phyloP scores from a whole-genome alignment of 768 basidiomycete genomes.

The Dictyophora rubrovolvata region DNA sequence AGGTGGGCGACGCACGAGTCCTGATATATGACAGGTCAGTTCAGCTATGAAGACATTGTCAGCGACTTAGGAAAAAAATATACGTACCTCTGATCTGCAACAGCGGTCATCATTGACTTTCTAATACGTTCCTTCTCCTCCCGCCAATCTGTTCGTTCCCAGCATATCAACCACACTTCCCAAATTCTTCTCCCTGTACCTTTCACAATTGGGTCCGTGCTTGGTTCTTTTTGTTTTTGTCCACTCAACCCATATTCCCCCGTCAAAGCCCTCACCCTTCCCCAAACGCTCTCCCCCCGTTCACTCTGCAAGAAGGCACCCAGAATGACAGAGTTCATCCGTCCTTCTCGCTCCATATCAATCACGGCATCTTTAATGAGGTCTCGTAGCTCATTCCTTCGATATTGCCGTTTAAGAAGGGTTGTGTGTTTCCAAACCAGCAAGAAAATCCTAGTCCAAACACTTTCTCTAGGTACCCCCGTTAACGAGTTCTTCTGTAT shows the following conservation, averaged over 20 bases:
- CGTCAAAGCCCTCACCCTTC: conserved; percentile 47
- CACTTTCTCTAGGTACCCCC: conserved; percentile 35
- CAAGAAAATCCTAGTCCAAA: conserved; percentile 44
- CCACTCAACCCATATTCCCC: conserved; percentile 19
- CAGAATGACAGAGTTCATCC: conserved; percentile 56
- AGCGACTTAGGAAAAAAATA: not conserved
- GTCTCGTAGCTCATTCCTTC: conserved; percentile 48
- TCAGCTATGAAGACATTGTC: not conserved
- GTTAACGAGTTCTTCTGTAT: conserved; percentile 8
- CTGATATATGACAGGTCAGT: no score
- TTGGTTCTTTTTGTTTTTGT: conserved; percentile 20
- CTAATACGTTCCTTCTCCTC: conserved; percentile 63
- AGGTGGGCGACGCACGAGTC: conserved; percentile 50
- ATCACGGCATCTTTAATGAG: conserved; percentile 45
- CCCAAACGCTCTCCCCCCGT: conserved; percentile 72
- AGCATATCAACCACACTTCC: conserved; percentile 74
- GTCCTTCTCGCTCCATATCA: not conserved
- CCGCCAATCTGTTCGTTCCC: conserved; percentile 66
- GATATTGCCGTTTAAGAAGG: conserved; percentile 44
- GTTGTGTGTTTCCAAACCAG: conserved; percentile 53
- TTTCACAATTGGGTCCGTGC: conserved; percentile 24
- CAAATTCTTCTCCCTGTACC: conserved; percentile 46
- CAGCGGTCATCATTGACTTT: conserved; percentile 48
- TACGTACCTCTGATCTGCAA: conserved; percentile 49
- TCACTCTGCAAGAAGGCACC: conserved; percentile 70